Evolutionary conservation across 2,329 filamentous ascomycete species (phyloP).

Genomic region (Pseudovirgaria hyperparasitica): DNA sequence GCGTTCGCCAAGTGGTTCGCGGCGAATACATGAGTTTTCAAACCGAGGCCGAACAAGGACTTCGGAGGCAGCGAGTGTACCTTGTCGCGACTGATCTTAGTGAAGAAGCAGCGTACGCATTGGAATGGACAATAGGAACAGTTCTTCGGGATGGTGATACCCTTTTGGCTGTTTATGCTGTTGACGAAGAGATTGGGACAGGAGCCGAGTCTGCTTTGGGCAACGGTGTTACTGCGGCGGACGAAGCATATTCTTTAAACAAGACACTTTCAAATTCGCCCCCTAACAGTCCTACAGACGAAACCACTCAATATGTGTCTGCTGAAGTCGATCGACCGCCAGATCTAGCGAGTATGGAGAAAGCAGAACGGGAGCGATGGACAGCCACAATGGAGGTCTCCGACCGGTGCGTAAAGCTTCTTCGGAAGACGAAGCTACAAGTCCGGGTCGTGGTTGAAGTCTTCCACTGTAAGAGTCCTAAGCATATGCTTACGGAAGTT

Average conservation of each 20-base stretch:
- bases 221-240: conserved; percentile 62
- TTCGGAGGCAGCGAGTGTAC: conserved; percentile 74
- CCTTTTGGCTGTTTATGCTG: conserved; percentile 81
- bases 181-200: conserved; percentile 63
- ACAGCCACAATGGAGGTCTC: conserved; percentile 76
- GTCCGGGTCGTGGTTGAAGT: conserved; percentile 91
- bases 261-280: conserved; percentile 48
- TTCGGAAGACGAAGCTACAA: conserved; percentile 85
- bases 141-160: conserved; percentile 91
- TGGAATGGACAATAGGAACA: conserved; percentile 96
- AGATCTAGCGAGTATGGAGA: conserved; percentile 28
- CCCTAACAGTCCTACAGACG: too few species aligned
- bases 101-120: conserved; percentile 83
- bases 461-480: conserved; percentile 94
- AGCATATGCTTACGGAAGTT: conserved; percentile 91
- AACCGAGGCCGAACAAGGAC: conserved; percentile 64
- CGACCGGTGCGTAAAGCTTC: conserved; percentile 66
- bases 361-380: conserved; percentile 63
- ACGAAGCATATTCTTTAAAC: conserved; percentile 61
- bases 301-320: conserved; percentile 22
- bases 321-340: conserved; percentile 16
- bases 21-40: conserved; percentile 72
- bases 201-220: conserved; percentile 39
- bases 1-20: conserved; percentile 79
- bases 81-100: conserved; percentile 92